Evolutionary conservation across 495 filamentous ascomycete species (phyloP), one percentile per base, ranked within the genome.

Genomic region (Cryomyces antarcticus): DNA sequence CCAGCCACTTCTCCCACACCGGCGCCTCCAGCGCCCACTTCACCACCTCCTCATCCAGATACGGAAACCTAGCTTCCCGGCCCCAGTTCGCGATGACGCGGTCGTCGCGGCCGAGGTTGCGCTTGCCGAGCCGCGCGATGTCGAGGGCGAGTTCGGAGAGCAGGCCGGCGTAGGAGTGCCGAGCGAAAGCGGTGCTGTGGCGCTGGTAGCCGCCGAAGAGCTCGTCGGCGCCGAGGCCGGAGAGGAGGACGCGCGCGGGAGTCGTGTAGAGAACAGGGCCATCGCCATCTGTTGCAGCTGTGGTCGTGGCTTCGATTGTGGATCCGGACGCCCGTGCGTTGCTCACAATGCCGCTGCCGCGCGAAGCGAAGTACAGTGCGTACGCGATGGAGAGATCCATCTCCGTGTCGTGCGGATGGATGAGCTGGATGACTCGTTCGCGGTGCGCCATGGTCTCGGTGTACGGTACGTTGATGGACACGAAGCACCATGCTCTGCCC

Each of bases 351-450:
- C 88, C 89, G 43, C 63, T 64, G 6, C 85, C 88, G 9, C 87
- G 74, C 5, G 88, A 75, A 4, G 89, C 84, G 56, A 97, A 97
- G 62, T 94, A 96, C 38, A 96, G 69, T 0, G 89, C 89, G 41
- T 72, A 75, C 2, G 80, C 80, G 50, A 99, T 96, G n/a, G 92
- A 96, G 3, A 95, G 68, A 53, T 99, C 89, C 89, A 99, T 99
- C 57, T 95, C 92, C 0, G 89, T 96, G 52, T 93, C 85, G 58
- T 96, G 89, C 0, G 89, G 89, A 51, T 78, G 70, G 52, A 96
- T 89, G 10, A 99, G 68, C 2, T 71, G 68, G 33, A 83, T 69
- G 4, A 96, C 69, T 5, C 62, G 65, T 5, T 68, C 51, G 38
- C 84, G 75, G 52, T 93, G 83, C 4, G 67, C 63, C 37, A 77